Percentiles rank a stretch among this genome's conserved stretches.
phyloP scores from a whole-genome alignment of 2,329 filamentous ascomycete species.

The Proliferodiscus dingleyae region DNA sequence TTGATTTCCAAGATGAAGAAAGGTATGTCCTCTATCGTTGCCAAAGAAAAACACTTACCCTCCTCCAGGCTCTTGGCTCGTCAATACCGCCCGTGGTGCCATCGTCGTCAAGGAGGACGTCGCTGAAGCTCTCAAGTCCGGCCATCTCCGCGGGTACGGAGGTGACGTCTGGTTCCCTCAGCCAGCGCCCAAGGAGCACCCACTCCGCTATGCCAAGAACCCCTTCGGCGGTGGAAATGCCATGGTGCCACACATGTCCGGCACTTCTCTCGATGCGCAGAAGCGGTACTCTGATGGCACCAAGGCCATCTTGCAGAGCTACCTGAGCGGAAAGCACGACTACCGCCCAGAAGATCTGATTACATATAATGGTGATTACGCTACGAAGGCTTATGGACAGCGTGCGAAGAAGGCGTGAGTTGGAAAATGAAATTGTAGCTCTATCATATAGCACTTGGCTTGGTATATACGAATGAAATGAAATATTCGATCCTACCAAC shows the following conservation, averaged over 20 bases:
- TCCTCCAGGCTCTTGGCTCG: constrained; percentile 77
- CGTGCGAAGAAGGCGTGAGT: constrained; percentile 23
- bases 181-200: constrained; percentile 89
- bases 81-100: constrained; percentile 98
- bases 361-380: constrained; percentile 84
- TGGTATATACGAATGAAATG: too few species aligned
- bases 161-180: constrained; percentile 91
- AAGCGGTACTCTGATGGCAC: constrained; percentile 82
- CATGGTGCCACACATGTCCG: constrained; percentile 98
- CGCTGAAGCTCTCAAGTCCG: constrained; percentile 83
- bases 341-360: constrained; percentile 91
- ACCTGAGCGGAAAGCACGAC: constrained; percentile 81
- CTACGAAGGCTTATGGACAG: constrained; percentile 62
- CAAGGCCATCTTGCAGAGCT: constrained; percentile 87
- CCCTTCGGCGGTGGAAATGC: constrained; percentile 96
- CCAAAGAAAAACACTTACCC: constrained; percentile 1
- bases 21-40: constrained; percentile 51
- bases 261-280: constrained; percentile 97
- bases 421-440: not conserved
- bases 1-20: constrained; percentile 99
- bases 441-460: not conserved
- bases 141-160: constrained; percentile 85
- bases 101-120: constrained; percentile 99
- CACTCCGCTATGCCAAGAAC: constrained; percentile 87
- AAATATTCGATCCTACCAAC: too few species aligned